Evolutionary conservation across 768 basidiomycete species (phyloP).

Genomic region (Suillus variegatus): DNA sequence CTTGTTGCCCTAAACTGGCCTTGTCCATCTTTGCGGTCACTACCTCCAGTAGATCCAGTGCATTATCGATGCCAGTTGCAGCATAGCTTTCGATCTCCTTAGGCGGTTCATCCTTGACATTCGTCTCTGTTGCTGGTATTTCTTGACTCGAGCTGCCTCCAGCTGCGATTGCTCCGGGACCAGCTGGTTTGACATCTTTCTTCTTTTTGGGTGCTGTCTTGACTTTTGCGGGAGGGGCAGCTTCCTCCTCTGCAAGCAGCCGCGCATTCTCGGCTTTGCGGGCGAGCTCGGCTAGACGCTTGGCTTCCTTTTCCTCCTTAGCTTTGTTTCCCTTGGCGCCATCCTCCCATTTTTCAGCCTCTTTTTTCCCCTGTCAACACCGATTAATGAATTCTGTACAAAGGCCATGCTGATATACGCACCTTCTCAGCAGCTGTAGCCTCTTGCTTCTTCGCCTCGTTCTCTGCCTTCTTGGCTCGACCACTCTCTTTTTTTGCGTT

Average conservation of each 20-base stretch:
- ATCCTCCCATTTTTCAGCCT: constrained; percentile 67
- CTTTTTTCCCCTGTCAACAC: constrained; percentile 64
- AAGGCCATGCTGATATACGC: constrained; percentile 12
- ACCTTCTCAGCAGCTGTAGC: constrained; percentile 64
- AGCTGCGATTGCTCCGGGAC: constrained; percentile 84
- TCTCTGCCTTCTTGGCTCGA: constrained; percentile 89
- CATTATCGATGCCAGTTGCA: constrained; percentile 90
- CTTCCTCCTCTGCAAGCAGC: constrained; percentile 88
- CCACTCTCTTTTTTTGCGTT: constrained; percentile 94
- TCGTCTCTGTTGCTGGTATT: constrained; percentile 8
- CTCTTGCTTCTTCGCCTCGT: constrained; percentile 78
- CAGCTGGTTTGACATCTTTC: constrained; percentile 67
- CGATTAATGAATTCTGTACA: constrained; percentile 8
- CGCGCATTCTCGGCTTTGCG: constrained; percentile 87
- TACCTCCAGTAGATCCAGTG: constrained; percentile 83
- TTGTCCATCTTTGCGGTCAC: constrained; percentile 94
- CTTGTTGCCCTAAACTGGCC: constrained; percentile 84
- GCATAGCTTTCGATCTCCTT: constrained; percentile 65
- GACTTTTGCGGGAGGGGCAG: constrained; percentile 50
- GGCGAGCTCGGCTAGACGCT: constrained; percentile 76
- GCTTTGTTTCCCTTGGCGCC: constrained; percentile 66
- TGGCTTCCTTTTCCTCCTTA: constrained; percentile 77
- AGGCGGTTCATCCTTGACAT: constrained; percentile 25
- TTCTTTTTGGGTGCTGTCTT: constrained; percentile 70
- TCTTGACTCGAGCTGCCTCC: constrained; percentile 44